Evolutionary conservation across 768 basidiomycete species (phyloP).

Genomic region (Termitomyces sp.): DNA sequence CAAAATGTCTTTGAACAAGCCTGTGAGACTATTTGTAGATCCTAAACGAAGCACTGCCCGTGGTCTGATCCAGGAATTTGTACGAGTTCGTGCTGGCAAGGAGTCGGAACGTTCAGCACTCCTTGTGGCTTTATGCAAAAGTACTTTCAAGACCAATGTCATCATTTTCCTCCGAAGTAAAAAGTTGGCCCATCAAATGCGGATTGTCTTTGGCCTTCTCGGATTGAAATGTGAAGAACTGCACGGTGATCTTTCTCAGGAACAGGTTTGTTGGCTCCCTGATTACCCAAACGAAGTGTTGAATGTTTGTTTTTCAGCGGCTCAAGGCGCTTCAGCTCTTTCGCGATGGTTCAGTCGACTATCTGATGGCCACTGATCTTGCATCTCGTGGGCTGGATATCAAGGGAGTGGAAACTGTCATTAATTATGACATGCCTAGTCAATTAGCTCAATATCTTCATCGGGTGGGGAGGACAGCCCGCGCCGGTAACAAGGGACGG

Average conservation of each 20-base stretch:
- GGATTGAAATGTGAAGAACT: constrained; percentile 89
- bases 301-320: constrained; percentile 48
- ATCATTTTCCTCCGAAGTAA: constrained; percentile 97
- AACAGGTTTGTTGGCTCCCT: constrained; percentile 59
- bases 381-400: constrained; percentile 96
- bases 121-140: constrained; percentile 80
- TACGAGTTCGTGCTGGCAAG: constrained; percentile 81
- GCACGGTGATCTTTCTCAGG: constrained; percentile 94
- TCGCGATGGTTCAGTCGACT: constrained; percentile 85
- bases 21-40: constrained; percentile 93
- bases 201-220: constrained; percentile 86
- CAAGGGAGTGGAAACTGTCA: constrained; percentile 95
- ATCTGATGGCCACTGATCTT: constrained; percentile 93
- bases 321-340: constrained; percentile 83
- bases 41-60: constrained; percentile 86
- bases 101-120: constrained; percentile 75
- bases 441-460: constrained; percentile 94
- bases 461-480: constrained; percentile 94
- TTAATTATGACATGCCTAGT: constrained; percentile 98
- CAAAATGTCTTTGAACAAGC: constrained; percentile 88
- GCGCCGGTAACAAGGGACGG: constrained; percentile 92
- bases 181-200: constrained; percentile 95
- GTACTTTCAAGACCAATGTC: constrained; percentile 79
- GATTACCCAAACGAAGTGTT: neutral
- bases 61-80: constrained; percentile 90